A percentile compares a stretch with the other conserved stretches of the same genome.
These are phyloP conservation scores for Rhododendron simsii DNA, from an alignment of 148 eudicot species.

Conservation along the genomic window DNA sequence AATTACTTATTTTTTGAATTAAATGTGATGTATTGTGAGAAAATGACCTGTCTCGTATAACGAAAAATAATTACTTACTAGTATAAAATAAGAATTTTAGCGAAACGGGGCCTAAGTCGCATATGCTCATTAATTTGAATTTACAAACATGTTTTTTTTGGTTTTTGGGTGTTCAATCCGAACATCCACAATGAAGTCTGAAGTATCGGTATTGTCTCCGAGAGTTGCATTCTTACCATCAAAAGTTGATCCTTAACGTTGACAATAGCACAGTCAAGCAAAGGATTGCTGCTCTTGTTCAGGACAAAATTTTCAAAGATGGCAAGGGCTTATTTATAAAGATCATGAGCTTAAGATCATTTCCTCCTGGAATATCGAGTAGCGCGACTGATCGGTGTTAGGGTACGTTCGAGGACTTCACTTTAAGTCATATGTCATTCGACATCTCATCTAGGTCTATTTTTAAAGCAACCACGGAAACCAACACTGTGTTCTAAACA, in stretches of 20 bases:
- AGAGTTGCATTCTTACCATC: constrained; percentile 93
- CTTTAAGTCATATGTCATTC: not conserved
- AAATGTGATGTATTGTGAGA: no score
- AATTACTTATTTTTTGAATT: no score
- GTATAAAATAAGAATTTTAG: no score
- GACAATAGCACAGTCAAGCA: constrained; percentile 89
- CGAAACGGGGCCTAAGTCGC: no score
- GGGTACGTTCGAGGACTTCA: not conserved
- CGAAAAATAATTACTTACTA: no score
- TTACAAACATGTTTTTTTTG: not conserved
- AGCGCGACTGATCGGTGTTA: not conserved
- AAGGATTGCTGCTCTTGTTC: constrained; percentile 91
- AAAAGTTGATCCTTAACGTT: constrained; percentile 75
- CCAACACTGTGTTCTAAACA: not conserved
- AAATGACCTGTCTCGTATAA: no score
- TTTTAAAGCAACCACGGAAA: not conserved
- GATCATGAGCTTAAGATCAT: not conserved
- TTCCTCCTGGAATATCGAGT: not conserved
- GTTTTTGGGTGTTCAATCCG: not conserved
- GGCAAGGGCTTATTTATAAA: constrained; percentile 27
- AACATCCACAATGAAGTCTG: constrained; percentile 51
- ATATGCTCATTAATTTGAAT: not conserved
- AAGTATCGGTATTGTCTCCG: constrained; percentile 91
- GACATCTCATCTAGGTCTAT: no score
- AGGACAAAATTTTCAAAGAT: constrained; percentile 92